Percentiles rank a stretch among this genome's conserved stretches.
phyloP scores from a whole-genome alignment of 2,329 filamentous ascomycete genomes.

The Pezicula rhizophila region DNA sequence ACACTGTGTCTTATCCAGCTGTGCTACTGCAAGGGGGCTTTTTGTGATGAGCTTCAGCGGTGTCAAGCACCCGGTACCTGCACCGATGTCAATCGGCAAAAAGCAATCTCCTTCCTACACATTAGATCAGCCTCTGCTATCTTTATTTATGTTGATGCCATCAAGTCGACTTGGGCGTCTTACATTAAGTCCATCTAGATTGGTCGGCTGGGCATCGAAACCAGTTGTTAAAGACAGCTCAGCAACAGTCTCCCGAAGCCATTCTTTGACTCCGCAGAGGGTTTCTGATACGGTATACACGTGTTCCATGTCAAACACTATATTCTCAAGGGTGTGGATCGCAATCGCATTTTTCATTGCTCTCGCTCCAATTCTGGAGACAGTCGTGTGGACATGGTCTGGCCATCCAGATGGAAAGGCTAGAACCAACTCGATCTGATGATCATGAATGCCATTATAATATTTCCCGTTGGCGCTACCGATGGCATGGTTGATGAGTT shows the following conservation, averaged over 20 bases:
- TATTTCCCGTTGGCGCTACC: not conserved
- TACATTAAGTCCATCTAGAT: too few species aligned
- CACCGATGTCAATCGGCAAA: conserved; percentile 8
- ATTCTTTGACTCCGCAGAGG: conserved; percentile 9
- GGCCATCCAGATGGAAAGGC: conserved; percentile 14
- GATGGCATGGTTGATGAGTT: conserved; percentile 1
- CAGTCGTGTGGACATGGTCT: conserved; percentile 5
- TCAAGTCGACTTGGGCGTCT: too few species aligned
- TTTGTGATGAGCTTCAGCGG: conserved; percentile 6
- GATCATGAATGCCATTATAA: not conserved
- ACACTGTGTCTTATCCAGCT: conserved; percentile 4
- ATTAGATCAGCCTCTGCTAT: too few species aligned
- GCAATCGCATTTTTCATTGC: conserved; percentile 5
- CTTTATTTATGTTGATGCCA: too few species aligned
- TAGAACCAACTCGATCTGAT: conserved; percentile 7
- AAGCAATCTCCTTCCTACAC: conserved; percentile 6
- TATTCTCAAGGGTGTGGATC: conserved; percentile 1
- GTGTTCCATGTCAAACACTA: conserved; percentile 9
- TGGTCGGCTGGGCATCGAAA: too few species aligned
- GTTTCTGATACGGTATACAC: conserved; percentile 13
- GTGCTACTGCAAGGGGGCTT: conserved; percentile 6
- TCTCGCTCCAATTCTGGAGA: conserved; percentile 7
- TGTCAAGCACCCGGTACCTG: conserved; percentile 10
- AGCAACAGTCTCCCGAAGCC: conserved; percentile 7
- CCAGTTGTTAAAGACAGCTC: too few species aligned